A percentile compares a stretch with the other conserved stretches of the same genome.
These are phyloP conservation scores for Malassezia slooffiae DNA, from an alignment of 1,284 basidiomycete species.

Conservation along the genomic window DNA sequence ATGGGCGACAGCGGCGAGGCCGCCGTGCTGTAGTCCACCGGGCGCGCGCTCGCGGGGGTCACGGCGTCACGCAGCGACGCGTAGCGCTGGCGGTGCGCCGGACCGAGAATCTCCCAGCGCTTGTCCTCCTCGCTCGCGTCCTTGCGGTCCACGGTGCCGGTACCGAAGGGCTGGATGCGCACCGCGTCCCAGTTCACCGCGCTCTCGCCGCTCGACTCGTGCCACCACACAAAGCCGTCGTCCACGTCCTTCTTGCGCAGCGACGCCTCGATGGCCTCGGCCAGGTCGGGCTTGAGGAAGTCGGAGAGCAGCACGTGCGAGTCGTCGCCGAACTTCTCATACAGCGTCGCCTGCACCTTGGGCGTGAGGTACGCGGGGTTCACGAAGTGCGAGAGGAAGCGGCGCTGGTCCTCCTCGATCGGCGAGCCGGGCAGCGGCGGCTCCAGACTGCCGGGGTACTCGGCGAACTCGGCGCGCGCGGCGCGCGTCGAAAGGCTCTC, in stretches of 20 bases:
- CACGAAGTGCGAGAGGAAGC: constrained; percentile 55
- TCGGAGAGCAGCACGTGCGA: constrained; percentile 63
- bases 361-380: constrained; percentile 80
- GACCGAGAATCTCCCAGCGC: constrained; percentile 65
- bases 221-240: constrained; percentile 51
- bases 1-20: constrained; percentile 18
- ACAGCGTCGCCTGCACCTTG: constrained; percentile 68
- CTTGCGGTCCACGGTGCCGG: constrained; percentile 16
- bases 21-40: constrained; percentile 11
- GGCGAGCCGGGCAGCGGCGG: constrained; percentile 38
- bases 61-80: constrained; percentile 51
- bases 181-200: constrained; percentile 13
- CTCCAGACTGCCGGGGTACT: constrained; percentile 21
- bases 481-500: constrained; percentile 56
- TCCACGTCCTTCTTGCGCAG: constrained; percentile 52
- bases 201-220: constrained; percentile 17
- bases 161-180: constrained; percentile 29
- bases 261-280: constrained; percentile 28
- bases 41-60: constrained; percentile 18
- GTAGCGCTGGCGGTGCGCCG: constrained; percentile 89
- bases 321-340: constrained; percentile 71
- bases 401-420: constrained; percentile 27
- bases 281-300: constrained; percentile 34
- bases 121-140: constrained; percentile 14
- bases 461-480: constrained; percentile 56